Conservation (phyloP, 768 basidiomycete species). For the Collybia nuda region DNA sequence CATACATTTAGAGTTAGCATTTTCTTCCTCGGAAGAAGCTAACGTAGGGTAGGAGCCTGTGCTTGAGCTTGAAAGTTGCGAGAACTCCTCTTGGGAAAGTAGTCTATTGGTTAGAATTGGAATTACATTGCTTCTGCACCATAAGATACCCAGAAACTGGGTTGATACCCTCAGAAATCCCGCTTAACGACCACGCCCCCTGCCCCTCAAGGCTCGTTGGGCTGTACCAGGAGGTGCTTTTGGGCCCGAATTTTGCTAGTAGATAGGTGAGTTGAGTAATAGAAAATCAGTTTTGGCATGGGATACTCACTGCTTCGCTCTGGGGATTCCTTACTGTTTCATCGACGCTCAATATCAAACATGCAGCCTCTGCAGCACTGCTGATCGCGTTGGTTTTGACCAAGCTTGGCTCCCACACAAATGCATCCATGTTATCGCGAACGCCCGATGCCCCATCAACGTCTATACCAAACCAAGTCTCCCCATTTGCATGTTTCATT, state of each 20-base stretch:
- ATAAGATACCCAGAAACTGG: too few species aligned
- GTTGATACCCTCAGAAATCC: not conserved
- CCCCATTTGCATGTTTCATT: conserved; percentile 90
- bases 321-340: conserved; percentile 97
- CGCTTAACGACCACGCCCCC: conserved; percentile 73
- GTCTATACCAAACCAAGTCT: conserved; percentile 92
- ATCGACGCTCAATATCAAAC: conserved; percentile 92
- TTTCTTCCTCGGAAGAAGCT: too few species aligned
- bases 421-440: conserved; percentile 94
- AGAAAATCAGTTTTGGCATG: not conserved
- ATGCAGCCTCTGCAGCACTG: conserved; percentile 95
- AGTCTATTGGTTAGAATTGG: too few species aligned
- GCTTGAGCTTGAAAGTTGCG: too few species aligned
- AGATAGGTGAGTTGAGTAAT: not conserved
- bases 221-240: conserved; percentile 90
- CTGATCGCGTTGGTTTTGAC: conserved; percentile 95
- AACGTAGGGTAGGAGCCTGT: too few species aligned
- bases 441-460: conserved; percentile 89
- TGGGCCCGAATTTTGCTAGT: conserved; percentile 79
- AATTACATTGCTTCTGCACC: too few species aligned
- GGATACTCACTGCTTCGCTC: conserved; percentile 75
- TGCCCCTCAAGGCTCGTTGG: conserved; percentile 78
- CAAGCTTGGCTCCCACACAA: conserved; percentile 97
- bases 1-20: too few species aligned
- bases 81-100: too few species aligned